Evolutionary conservation across 768 basidiomycete genomes (phyloP).

Genomic region (Clitopilus passeckerianus): DNA sequence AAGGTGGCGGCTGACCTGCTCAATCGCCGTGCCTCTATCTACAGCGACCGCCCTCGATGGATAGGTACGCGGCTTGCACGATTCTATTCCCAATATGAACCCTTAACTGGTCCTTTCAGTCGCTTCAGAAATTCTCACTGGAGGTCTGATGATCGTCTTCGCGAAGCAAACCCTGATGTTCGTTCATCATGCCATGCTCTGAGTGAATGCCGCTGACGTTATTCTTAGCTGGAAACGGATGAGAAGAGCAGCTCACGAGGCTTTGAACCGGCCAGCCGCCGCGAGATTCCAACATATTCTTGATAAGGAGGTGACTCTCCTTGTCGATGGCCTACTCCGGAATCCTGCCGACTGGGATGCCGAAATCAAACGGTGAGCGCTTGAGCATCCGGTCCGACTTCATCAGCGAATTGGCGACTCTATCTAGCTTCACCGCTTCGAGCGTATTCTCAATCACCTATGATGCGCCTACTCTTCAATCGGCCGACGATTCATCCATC

Average conservation of each 20-base stretch:
- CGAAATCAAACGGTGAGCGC: constrained; percentile 3
- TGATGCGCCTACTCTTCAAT: constrained; percentile 1
- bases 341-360: constrained; percentile 2
- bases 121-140: constrained; percentile 17
- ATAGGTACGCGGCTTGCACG: constrained; percentile 5
- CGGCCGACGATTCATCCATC: constrained; percentile 2
- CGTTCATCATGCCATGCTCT: neutral
- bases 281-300: neutral
- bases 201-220: neutral
- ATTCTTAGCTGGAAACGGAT: constrained; percentile 11
- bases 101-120: neutral
- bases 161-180: constrained; percentile 17
- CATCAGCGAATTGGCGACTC: neutral
- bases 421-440: constrained; percentile 1
- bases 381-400: neutral
- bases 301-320: constrained; percentile 1
- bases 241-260: constrained; percentile 14
- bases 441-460: constrained; percentile 2
- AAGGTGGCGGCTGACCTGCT: constrained; percentile 27
- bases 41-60: constrained; percentile 17
- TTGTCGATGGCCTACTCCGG: constrained; percentile 1
- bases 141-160: constrained; percentile 20
- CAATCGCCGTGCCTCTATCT: constrained; percentile 22
- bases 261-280: constrained; percentile 1
- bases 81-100: no score